Evolutionary conservation across 1,139 yeast genomes (phyloP).

Genomic region (Kluyveromyces sp.): DNA sequence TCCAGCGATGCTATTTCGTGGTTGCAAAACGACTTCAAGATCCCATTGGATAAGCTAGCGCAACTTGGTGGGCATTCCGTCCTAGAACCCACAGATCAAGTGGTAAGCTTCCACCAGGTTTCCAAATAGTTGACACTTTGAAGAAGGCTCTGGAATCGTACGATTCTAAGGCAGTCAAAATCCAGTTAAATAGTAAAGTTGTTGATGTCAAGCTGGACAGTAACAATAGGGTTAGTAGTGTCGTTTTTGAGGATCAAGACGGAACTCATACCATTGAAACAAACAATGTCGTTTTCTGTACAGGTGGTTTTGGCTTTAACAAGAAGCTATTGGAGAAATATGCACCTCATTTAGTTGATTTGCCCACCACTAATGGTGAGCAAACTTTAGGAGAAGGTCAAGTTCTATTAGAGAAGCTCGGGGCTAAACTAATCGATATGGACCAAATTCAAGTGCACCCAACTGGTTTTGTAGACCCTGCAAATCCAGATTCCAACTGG

Average conservation of each 20-base stretch:
- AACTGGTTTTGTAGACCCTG: slow-evolving; percentile 66
- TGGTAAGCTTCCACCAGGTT: slow-evolving; percentile 68
- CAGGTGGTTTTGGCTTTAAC: slow-evolving; percentile 59
- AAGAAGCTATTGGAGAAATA: slow-evolving; percentile 47
- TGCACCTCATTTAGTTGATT: slow-evolving; percentile 53
- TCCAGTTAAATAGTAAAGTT: slow-evolving; percentile 50
- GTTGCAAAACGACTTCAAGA: slow-evolving; percentile 54
- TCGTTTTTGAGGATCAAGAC: slow-evolving; percentile 37
- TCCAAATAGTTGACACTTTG: slow-evolving; percentile 62
- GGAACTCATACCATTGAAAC: slow-evolving; percentile 27
- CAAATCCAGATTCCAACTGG: slow-evolving; percentile 45
- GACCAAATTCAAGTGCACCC: slow-evolving; percentile 80
- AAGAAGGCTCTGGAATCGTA: slow-evolving; percentile 46
- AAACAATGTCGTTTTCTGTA: slow-evolving; percentile 53
- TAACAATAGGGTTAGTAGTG: slow-evolving; percentile 36
- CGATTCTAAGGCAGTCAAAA: slow-evolving; percentile 45
- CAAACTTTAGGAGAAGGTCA: slow-evolving; percentile 80
- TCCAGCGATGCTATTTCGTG: slow-evolving; percentile 62
- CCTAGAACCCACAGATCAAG: slow-evolving; percentile 59
- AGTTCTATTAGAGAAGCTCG: slow-evolving; percentile 44
- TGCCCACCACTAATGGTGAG: slow-evolving; percentile 68
- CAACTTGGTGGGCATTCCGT: slow-evolving; percentile 70
- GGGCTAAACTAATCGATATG: slow-evolving; percentile 63
- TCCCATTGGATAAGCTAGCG: slow-evolving; percentile 59
- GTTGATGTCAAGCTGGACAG: slow-evolving; percentile 40